Conservation (phyloP, 495 filamentous ascomycete species). For the Staphylotrichum longicolle region DNA sequence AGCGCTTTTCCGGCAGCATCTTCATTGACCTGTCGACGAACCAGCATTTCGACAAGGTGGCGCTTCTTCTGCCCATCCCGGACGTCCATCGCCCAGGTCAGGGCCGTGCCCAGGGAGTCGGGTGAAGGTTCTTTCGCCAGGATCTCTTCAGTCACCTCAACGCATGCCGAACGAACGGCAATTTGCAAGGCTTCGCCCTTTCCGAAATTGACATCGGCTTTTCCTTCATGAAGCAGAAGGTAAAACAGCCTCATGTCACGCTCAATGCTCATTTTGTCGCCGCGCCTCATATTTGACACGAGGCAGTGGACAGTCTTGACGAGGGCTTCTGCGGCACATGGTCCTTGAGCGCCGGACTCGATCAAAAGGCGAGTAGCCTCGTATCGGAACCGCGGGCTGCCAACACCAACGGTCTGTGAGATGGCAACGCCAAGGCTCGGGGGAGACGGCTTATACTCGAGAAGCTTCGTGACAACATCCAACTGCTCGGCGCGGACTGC, state of each 20-base stretch:
- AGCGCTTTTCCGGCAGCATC: slow-evolving; percentile 36
- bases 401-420: slow-evolving; percentile 27
- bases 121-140: slow-evolving; percentile 35
- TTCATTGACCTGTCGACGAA: slow-evolving; percentile 30
- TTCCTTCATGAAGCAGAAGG: slow-evolving; percentile 40
- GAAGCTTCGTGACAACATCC: slow-evolving; percentile 27
- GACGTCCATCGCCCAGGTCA: slow-evolving; percentile 30
- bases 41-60: slow-evolving; percentile 24
- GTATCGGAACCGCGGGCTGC: slow-evolving; percentile 20
- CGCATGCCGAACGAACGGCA: slow-evolving; percentile 33
- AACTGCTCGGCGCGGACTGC: slow-evolving; percentile 27
- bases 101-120: slow-evolving; percentile 26
- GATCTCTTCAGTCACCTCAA: slow-evolving; percentile 36
- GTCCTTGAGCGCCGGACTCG: slow-evolving; percentile 25
- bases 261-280: slow-evolving; percentile 11
- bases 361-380: slow-evolving; percentile 25
- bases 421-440: slow-evolving; percentile 27
- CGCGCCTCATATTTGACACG: slow-evolving; percentile 7
- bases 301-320: slow-evolving; percentile 26
- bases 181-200: slow-evolving; percentile 38
- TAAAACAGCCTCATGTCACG: slow-evolving; percentile 36
- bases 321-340: slow-evolving; percentile 29
- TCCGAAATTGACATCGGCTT: slow-evolving; percentile 42
- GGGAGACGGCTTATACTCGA: slow-evolving; percentile 24
- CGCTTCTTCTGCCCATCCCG: slow-evolving; percentile 14